Evolutionary conservation across 2,329 filamentous ascomycete genomes (phyloP).

Genomic region (Tolypocladium album): DNA sequence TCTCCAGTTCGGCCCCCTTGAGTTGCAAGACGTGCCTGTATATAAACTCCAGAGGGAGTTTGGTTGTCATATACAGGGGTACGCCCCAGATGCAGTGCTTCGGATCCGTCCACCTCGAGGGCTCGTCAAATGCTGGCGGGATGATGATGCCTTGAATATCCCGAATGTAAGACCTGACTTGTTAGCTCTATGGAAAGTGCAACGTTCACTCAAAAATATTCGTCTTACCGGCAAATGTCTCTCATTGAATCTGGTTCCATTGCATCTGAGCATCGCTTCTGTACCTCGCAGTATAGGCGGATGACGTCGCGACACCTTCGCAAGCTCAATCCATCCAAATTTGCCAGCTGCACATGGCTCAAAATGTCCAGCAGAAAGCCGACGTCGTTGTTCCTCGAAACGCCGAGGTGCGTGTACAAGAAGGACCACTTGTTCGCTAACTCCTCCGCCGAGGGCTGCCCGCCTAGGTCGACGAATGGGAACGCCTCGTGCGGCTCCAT

Average conservation of each 20-base stretch:
- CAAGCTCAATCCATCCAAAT: constrained; percentile 1
- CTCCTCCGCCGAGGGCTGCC: constrained; percentile 1
- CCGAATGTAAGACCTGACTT: constrained; percentile 1
- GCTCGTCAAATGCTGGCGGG: neutral
- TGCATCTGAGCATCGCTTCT: neutral
- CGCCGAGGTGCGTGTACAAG: constrained; percentile 3
- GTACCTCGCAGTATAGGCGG: constrained; percentile 4
- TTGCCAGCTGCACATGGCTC: constrained; percentile 4
- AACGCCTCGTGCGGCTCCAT: constrained; percentile 3
- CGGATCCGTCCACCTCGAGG: neutral
- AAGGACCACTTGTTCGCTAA: constrained; percentile 3
- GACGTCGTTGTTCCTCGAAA: constrained; percentile 3
- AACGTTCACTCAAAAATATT: neutral
- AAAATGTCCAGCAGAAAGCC: constrained; percentile 4
- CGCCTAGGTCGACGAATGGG: constrained; percentile 5
- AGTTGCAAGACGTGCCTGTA: neutral
- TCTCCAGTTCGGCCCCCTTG: neutral
- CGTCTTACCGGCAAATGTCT: constrained; percentile 4
- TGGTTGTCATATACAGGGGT: neutral
- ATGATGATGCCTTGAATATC: constrained; percentile 4
- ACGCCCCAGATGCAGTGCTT: constrained; percentile 2
- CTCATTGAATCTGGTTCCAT: constrained; percentile 1
- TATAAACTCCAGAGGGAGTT: neutral
- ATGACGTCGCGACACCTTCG: constrained; percentile 1
- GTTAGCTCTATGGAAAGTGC: neutral